Conservation (phyloP, 805 yeast species). For the Candida easanensis region DNA sequence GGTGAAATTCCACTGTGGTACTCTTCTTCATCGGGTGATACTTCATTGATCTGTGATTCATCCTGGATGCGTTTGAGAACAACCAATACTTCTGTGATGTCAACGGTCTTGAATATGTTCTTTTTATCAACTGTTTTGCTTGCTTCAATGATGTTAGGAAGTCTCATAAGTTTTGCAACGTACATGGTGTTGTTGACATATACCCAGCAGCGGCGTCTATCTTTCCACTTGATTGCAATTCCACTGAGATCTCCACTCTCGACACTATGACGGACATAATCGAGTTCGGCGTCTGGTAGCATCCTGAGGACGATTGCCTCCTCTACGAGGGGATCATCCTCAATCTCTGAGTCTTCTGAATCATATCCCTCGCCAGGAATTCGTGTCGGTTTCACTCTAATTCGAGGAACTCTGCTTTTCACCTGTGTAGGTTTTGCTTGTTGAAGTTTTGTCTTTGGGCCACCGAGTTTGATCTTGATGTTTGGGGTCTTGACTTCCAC, state of each 20-base stretch:
- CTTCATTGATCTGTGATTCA: slow-evolving; percentile 45
- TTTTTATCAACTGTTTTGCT: slow-evolving; percentile 88
- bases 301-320: slow-evolving; percentile 81
- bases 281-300: slow-evolving; percentile 64
- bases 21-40: slow-evolving; percentile 37
- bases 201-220: slow-evolving; percentile 74
- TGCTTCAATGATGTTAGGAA: slow-evolving; percentile 85
- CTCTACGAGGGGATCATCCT: slow-evolving; percentile 90
- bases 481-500: slow-evolving; percentile 7
- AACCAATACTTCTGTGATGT: slow-evolving; percentile 79
- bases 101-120: slow-evolving; percentile 83
- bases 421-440: slow-evolving; percentile 26
- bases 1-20: slow-evolving; percentile 70
- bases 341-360: slow-evolving; percentile 93
- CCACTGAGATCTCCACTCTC: slow-evolving; percentile 75
- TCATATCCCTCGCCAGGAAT: slow-evolving; percentile 95
- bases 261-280: slow-evolving; percentile 69
- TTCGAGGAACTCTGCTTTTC: slow-evolving; percentile 4
- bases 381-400: slow-evolving; percentile 54
- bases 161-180: slow-evolving; percentile 81
- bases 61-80: slow-evolving; percentile 55
- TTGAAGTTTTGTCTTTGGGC: slow-evolving; percentile 1
- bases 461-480: slow-evolving; percentile 15
- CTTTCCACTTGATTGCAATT: slow-evolving; percentile 78
- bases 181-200: slow-evolving; percentile 66